These are phyloP conservation scores for Rutstroemia sp. DNA, from an alignment of 2,329 filamentous ascomycete genomes.

Conservation along the genomic window DNA sequence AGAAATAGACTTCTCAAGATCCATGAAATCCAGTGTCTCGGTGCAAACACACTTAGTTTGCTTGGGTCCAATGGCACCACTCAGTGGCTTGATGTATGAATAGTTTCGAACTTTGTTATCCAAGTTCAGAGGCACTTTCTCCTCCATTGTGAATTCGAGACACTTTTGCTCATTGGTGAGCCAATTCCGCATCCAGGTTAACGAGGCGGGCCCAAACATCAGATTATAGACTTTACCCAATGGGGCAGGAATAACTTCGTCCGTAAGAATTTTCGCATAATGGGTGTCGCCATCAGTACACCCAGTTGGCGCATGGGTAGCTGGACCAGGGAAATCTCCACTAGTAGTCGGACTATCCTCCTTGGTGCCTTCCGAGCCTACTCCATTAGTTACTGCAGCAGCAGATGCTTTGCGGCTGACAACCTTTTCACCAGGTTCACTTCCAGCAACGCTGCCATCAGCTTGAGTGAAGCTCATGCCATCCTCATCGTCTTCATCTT, in stretches of 20 bases:
- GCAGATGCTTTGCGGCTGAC: slow-evolving; percentile 68
- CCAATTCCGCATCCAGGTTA: slow-evolving; percentile 79
- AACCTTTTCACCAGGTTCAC: slow-evolving; percentile 52
- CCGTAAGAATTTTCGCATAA: slow-evolving; percentile 77
- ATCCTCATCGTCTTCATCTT: slow-evolving; percentile 70
- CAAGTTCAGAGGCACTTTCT: slow-evolving; percentile 58
- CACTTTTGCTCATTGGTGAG: slow-evolving; percentile 83
- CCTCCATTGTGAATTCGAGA: slow-evolving; percentile 77
- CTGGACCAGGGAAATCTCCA: slow-evolving; percentile 76
- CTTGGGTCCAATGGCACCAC: slow-evolving; percentile 76
- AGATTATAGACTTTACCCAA: slow-evolving; percentile 86
- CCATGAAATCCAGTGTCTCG: slow-evolving; percentile 75
- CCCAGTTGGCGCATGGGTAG: slow-evolving; percentile 73
- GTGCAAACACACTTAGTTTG: slow-evolving; percentile 92
- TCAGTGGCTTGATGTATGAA: slow-evolving; percentile 86
- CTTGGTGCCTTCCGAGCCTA: slow-evolving; percentile 40
- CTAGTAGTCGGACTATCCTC: slow-evolving; percentile 38
- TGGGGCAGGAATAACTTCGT: slow-evolving; percentile 80
- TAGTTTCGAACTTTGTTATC: slow-evolving; percentile 71
- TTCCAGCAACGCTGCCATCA: slow-evolving; percentile 35
- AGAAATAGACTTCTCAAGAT: slow-evolving; percentile 80
- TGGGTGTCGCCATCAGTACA: slow-evolving; percentile 73
- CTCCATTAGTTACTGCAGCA: slow-evolving; percentile 38
- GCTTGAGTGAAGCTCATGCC: slow-evolving; percentile 47
- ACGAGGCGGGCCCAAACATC: slow-evolving; percentile 76